phyloP scores from a whole-genome alignment of 257 asterid species.

The Forsythia viridissima region DNA sequence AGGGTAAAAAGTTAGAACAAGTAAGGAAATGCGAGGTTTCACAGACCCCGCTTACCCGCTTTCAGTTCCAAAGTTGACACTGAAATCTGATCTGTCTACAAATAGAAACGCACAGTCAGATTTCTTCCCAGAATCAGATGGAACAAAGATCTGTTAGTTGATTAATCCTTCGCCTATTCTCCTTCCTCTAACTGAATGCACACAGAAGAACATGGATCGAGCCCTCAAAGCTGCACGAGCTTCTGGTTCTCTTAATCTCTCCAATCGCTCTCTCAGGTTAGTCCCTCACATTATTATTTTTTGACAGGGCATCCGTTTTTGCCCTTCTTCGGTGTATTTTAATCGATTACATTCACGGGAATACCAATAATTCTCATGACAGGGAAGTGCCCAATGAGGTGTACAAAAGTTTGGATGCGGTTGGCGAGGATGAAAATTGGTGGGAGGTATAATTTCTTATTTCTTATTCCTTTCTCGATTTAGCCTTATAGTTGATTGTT shows the following conservation, averaged over 20 bases:
- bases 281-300: constrained; percentile 14
- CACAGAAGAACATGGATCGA: constrained; percentile 60
- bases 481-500: background rate
- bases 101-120: background rate
- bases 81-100: background rate
- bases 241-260: constrained; percentile 92
- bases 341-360: background rate
- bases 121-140: background rate
- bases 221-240: constrained; percentile 81
- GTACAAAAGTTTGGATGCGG: constrained; percentile 77
- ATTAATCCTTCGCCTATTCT: background rate
- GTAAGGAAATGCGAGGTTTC: too few relatives aligned
- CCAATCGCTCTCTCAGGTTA: constrained; percentile 90
- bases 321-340: background rate
- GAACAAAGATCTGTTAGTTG: background rate
- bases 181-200: background rate
- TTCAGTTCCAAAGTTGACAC: background rate
- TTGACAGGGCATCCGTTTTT: background rate
- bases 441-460: constrained; percentile 78
- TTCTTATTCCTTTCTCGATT: background rate
- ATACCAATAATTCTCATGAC: constrained; percentile 16
- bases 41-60: background rate
- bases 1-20: too few relatives aligned
- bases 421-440: constrained; percentile 90
- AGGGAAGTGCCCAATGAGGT: constrained; percentile 90